Conservation (phyloP, 2,329 filamentous ascomycete genomes). For the Fusarium decemcellulare region DNA sequence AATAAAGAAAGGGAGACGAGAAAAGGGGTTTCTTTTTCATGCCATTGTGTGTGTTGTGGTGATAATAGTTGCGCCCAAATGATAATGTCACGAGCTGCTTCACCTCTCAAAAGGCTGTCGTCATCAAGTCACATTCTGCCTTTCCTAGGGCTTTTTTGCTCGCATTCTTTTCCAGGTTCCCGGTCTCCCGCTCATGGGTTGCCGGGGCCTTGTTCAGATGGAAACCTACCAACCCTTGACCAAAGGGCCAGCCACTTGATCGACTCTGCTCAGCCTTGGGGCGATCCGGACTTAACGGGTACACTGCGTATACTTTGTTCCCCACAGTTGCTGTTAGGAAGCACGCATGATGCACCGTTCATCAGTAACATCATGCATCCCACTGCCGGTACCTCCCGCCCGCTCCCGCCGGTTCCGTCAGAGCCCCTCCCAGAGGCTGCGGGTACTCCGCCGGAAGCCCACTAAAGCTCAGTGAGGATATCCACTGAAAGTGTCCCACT, state of each 20-base stretch:
- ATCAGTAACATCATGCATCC: conserved; percentile 28
- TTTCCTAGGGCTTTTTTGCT: background rate
- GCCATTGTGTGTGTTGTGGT: no score
- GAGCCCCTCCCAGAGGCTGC: conserved; percentile 16
- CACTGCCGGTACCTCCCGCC: conserved; percentile 10
- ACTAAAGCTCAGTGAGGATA: conserved; percentile 9
- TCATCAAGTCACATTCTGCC: conserved; percentile 14
- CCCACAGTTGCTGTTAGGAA: conserved; percentile 29
- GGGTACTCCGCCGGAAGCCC: conserved; percentile 12
- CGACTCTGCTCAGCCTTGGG: conserved; percentile 31
- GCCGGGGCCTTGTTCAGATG: conserved; percentile 3
- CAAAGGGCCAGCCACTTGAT: conserved; percentile 31
- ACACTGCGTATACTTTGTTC: background rate
- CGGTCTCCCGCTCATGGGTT: background rate
- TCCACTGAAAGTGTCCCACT: conserved; percentile 9
- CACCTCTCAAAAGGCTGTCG: background rate
- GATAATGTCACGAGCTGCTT: conserved; percentile 14
- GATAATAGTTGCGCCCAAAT: no score
- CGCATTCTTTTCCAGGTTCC: background rate
- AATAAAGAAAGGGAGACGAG: background rate
- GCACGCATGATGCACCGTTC: background rate
- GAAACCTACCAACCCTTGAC: conserved; percentile 13
- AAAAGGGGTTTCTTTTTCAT: no score
- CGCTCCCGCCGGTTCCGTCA: conserved; percentile 35
- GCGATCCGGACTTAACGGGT: conserved; percentile 15